These are phyloP conservation scores for Hanseniaspora occidentalis DNA, from an alignment of 805 yeast species.

Conservation along the genomic window DNA sequence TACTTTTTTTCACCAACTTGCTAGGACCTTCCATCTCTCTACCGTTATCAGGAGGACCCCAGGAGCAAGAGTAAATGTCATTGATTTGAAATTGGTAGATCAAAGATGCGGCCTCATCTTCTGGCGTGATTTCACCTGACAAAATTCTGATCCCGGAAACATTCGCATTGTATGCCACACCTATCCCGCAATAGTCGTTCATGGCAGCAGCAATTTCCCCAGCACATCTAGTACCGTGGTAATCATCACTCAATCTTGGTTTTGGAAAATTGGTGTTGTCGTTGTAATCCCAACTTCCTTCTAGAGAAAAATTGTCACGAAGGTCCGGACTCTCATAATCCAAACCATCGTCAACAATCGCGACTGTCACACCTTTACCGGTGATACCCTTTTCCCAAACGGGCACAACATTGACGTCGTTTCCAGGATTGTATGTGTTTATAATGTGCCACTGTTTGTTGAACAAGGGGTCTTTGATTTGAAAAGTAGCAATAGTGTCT, in stretches of 20 bases:
- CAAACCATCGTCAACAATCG: conserved; percentile 88
- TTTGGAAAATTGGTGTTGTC: conserved; percentile 61
- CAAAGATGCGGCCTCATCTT: conserved; percentile 85
- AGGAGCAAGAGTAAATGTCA: conserved; percentile 91
- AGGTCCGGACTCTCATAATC: conserved; percentile 74
- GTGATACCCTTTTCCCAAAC: conserved; percentile 76
- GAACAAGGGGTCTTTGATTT: conserved; percentile 76
- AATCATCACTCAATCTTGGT: conserved; percentile 71
- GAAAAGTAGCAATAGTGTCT: conserved; percentile 22
- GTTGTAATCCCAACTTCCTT: conserved; percentile 93
- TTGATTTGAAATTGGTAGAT: conserved; percentile 69
- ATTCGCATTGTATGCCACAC: conserved; percentile 81
- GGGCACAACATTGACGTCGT: conserved; percentile 77
- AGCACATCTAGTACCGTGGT: conserved; percentile 96
- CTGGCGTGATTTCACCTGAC: conserved; percentile 66
- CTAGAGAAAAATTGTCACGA: conserved; percentile 48
- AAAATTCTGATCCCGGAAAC: conserved; percentile 86
- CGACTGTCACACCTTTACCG: conserved; percentile 74
- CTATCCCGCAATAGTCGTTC: conserved; percentile 87
- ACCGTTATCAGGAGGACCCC: conserved; percentile 98
- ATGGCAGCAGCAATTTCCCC: conserved; percentile 86
- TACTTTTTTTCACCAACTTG: conserved; percentile 61
- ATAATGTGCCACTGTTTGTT: conserved; percentile 83
- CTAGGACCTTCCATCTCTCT: conserved; percentile 77
- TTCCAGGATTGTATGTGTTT: conserved; percentile 58